Evolutionary conservation across 176 grass and related monocot species (phyloP), one percentile per base, ranked within the genome.

Genomic region (Zizania latifolia): DNA sequence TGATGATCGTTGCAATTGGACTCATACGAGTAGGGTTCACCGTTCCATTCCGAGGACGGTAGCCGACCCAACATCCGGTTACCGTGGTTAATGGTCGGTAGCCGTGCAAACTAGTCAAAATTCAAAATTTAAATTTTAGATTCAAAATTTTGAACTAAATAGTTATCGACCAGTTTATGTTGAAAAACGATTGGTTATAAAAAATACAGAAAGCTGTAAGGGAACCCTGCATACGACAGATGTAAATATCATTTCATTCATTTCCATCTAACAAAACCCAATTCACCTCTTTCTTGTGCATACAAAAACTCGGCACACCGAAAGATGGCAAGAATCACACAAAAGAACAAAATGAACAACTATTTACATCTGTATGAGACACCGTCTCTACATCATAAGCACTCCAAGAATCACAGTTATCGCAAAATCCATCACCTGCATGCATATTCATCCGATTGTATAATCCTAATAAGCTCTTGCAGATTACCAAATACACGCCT

Each of bases 401-500:
- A 26, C 38, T 29, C 28, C 15, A 74, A 78, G 48, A 75, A 58
- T 26, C 35, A 56, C 6, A 37, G 14, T 53, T 30, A 36, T 19
- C 6, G 30, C 5, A 16, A 13, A 62, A 62, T 70, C 16, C 3
- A 45, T 88, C 81, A 88, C 30, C 19, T 80, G 76, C 75, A 84
- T 70, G 84, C 13, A 39, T 80, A 88, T 54, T 75, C 81, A n/a
- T 88, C 75, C 1, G 82, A 89, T 58, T 54, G 82, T 28, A 81
- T 29, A 48, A 89, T 73, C 82, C 82, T 85, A 71, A 85, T 33
- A 66, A 89, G 87, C 72, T 85, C 77, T 71, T 34, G 78, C 58
- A 89, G 87, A 59, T 89, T 89, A 77, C 62, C 77, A 36, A 89
- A 89, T 43, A 60, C 32, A n/a, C 71, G 82, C 26, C 77, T 77